Evolutionary conservation across 1,284 basidiomycete genomes (phyloP).

Genomic region (Sutorius eximius): DNA sequence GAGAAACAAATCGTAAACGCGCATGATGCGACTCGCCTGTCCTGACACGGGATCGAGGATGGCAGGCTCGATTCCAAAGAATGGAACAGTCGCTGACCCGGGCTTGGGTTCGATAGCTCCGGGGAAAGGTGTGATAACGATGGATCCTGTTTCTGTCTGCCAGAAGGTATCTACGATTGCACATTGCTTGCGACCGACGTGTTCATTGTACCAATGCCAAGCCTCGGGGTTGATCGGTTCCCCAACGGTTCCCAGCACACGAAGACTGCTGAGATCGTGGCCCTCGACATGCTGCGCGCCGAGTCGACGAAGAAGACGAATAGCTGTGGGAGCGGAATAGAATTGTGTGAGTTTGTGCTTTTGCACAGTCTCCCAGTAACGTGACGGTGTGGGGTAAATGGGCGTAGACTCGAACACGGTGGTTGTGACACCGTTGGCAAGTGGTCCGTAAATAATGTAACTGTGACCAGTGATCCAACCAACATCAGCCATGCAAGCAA

Average conservation of each 20-base stretch:
- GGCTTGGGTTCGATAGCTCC: slow-evolving; percentile 96
- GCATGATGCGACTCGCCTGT: slow-evolving; percentile 36
- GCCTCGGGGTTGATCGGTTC: slow-evolving; percentile 99
- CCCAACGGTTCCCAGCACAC: slow-evolving; percentile 91
- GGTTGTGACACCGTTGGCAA: slow-evolving; percentile 88
- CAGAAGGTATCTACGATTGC: slow-evolving; percentile 97
- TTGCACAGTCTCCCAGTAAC: slow-evolving; percentile 97
- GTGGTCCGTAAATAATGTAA: slow-evolving; percentile 96
- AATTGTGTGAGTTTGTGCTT: slow-evolving; percentile 94
- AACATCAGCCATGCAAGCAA: slow-evolving; percentile 98
- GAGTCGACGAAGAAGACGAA: slow-evolving; percentile 87
- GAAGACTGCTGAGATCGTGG: slow-evolving; percentile 81
- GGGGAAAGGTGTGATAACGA: slow-evolving; percentile 93
- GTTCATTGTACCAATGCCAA: slow-evolving; percentile 98
- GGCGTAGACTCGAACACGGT: slow-evolving; percentile 97
- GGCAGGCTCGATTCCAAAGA: slow-evolving; percentile 92
- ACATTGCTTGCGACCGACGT: slow-evolving; percentile 87
- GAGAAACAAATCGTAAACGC: not conserved
- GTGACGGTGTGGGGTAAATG: slow-evolving; percentile 92
- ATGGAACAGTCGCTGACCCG: slow-evolving; percentile 94
- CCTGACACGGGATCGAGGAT: slow-evolving; percentile 87
- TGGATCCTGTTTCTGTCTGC: slow-evolving; percentile 98
- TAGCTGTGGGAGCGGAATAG: slow-evolving; percentile 92
- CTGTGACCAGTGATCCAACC: slow-evolving; percentile 99
- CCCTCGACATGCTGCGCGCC: slow-evolving; percentile 86